These are phyloP conservation scores for Hamamelis virginiana DNA, from an alignment of 164 flowering plant genomes.

Conservation along the genomic window DNA sequence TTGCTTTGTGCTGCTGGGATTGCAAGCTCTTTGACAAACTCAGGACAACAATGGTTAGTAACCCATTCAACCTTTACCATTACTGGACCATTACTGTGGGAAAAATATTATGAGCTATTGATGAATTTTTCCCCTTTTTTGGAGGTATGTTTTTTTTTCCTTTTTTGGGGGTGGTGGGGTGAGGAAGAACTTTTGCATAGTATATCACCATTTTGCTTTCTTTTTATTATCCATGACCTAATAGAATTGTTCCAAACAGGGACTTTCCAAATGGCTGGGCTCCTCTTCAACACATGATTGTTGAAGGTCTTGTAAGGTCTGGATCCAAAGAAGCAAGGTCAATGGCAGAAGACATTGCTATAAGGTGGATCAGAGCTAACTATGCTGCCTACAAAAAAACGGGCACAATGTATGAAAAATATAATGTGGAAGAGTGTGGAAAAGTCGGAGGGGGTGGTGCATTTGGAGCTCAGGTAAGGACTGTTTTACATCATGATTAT, in stretches of 20 bases:
- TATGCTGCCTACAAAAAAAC: slow-evolving; percentile 71
- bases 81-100: no score
- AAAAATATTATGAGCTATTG: no score
- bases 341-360: slow-evolving; percentile 75
- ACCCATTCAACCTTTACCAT: not conserved
- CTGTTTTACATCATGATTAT: not conserved
- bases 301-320: slow-evolving; percentile 77
- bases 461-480: slow-evolving; percentile 66
- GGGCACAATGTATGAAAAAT: slow-evolving; percentile 78
- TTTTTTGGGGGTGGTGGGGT: no score
- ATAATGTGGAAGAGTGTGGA: slow-evolving; percentile 65
- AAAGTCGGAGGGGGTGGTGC: slow-evolving; percentile 77
- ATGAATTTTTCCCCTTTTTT: no score
- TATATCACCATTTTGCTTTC: no score
- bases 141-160: no score
- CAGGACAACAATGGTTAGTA: slow-evolving; percentile 88
- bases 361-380: slow-evolving; percentile 82
- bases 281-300: slow-evolving; percentile 90
- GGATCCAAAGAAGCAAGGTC: slow-evolving; percentile 46
- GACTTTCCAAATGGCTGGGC: slow-evolving; percentile 99
- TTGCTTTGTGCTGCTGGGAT: slow-evolving; percentile 70
- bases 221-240: not conserved
- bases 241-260: slow-evolving; percentile 42
- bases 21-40: slow-evolving; percentile 69
- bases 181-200: no score